Percentiles rank a stretch among this genome's conserved stretches.
These are phyloP conservation scores for Tricholoma flavovirens DNA, from an alignment of 768 basidiomycete species.

Conservation along the genomic window DNA sequence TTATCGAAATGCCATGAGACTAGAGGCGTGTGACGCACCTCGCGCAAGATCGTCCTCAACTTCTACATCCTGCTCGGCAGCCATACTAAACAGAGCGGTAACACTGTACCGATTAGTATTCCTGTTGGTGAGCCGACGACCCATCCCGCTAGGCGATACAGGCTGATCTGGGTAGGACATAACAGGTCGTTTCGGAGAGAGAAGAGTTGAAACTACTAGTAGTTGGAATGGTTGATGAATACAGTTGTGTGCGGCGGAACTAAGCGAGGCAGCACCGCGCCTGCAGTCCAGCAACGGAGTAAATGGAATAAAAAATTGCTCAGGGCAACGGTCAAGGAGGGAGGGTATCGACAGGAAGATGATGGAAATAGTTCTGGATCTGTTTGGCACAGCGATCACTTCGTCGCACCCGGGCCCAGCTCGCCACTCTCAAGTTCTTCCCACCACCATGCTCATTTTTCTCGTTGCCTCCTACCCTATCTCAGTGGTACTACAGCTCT, in stretches of 20 bases:
- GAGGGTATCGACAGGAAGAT: conserved; percentile 33
- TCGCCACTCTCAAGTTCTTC: conserved; percentile 22
- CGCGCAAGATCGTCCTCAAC: conserved; percentile 95
- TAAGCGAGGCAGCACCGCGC: conserved; percentile 39
- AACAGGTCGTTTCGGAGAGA: conserved; percentile 27
- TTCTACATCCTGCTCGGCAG: conserved; percentile 97
- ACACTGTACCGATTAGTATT: conserved; percentile 97
- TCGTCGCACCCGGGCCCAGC: too few species aligned
- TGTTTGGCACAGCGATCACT: conserved; percentile 1
- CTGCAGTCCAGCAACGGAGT: conserved; percentile 27
- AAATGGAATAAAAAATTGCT: conserved; percentile 11
- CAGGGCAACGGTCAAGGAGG: conserved; percentile 12
- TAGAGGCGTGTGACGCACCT: conserved; percentile 47
- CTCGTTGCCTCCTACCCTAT: not conserved
- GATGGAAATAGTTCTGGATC: conserved; percentile 4
- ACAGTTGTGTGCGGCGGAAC: conserved; percentile 13
- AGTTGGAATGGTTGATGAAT: conserved; percentile 10
- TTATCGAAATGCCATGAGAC: conserved; percentile 1
- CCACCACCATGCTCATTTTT: conserved; percentile 5
- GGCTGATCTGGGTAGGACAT: conserved; percentile 64
- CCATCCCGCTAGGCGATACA: conserved; percentile 58
- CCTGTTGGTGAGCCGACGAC: conserved; percentile 79
- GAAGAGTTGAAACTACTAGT: conserved; percentile 16
- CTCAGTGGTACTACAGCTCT: not conserved
- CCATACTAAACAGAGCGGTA: conserved; percentile 94